Evolutionary conservation across 2,329 filamentous ascomycete genomes (phyloP).

Genomic region (Colletotrichum sp.): DNA sequence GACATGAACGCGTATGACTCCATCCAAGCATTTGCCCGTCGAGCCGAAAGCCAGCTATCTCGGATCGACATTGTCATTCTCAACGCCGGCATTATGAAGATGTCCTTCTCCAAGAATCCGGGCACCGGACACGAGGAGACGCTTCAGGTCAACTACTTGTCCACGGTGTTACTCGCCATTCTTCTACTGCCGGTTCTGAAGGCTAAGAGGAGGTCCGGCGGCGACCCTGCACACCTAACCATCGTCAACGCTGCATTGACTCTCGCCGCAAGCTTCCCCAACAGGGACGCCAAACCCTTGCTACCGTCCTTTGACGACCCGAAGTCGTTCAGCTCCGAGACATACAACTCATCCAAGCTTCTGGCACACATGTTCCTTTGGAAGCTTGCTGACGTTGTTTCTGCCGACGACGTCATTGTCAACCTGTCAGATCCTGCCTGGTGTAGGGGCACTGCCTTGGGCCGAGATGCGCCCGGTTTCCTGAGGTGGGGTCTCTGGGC

Average conservation of each 20-base stretch:
- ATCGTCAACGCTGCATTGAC: constrained; percentile 33
- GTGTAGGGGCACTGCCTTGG: constrained; percentile 44
- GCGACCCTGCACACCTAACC: constrained; percentile 1
- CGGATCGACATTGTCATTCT: constrained; percentile 49
- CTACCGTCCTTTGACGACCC: constrained; percentile 33
- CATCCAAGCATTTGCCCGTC: constrained; percentile 44
- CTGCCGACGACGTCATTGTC: constrained; percentile 43
- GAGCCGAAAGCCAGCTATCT: constrained; percentile 35
- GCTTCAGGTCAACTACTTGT: constrained; percentile 45
- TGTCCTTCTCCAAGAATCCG: constrained; percentile 24
- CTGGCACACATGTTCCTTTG: constrained; percentile 36
- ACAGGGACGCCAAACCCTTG: neutral
- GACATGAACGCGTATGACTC: constrained; percentile 52
- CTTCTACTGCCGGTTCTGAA: constrained; percentile 37
- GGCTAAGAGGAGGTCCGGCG: constrained; percentile 10
- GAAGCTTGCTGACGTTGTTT: constrained; percentile 39
- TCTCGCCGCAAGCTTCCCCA: neutral
- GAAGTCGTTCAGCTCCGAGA: constrained; percentile 21
- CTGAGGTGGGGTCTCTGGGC: neutral
- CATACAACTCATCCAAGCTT: constrained; percentile 31
- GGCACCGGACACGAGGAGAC: constrained; percentile 41
- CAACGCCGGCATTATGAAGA: constrained; percentile 44
- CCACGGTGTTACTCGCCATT: constrained; percentile 34
- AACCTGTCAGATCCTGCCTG: constrained; percentile 53
- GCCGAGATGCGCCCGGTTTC: constrained; percentile 27